Base-by-base conservation (phyloP, 306 rosid species). In the Rosa multiflora region DNA sequence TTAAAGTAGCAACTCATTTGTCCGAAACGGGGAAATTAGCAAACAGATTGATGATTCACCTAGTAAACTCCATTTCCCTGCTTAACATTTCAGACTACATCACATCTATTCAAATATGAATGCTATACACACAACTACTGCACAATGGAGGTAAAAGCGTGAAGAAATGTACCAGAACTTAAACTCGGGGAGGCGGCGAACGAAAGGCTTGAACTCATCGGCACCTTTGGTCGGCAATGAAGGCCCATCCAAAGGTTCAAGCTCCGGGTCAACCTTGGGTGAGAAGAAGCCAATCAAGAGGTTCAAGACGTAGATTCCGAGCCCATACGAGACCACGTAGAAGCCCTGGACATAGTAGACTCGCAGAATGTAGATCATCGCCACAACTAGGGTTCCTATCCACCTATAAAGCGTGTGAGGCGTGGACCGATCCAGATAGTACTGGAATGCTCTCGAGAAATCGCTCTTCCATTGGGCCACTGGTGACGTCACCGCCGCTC, bases 211-310 rank as follows among this genome's bases (percentile, higher is more conserved):
- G 70, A 85, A 81, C 40, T 85, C 83, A 55, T 81, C 88, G 21
- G 83, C 73, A 72, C 73, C 83, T 66, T 32, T 70, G 3, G 80
- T 85, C 1, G 83, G 83, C 78, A 75, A 35, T 3, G 76, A 51
- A 74, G 78, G 23, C 15, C 74, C 82, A 40, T 70, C 78, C 46
- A 29, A 26, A 32, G 76, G 73, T 72, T 91, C 93, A 14, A 91
- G 83, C 87, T 91, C 91, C 7, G 96, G 96, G 78, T 91, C 96
- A 78, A 86, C 88, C 87, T 87, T 83, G 1, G 96, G 93, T 0
- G 93, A 91, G 72, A 91, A 80, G 56, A 91, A 91, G 10, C 96
- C 96, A 26, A 91, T 91, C 79, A 91, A 80, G 73, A 91, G 88
- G 74, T 91, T 91, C 85, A 89, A 52, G 52, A 89, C 77, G 56